Percentiles rank a stretch among this genome's conserved stretches.
These are phyloP conservation scores for Centaurea solstitialis DNA, from an alignment of 129 eudicot species.

Conservation along the genomic window DNA sequence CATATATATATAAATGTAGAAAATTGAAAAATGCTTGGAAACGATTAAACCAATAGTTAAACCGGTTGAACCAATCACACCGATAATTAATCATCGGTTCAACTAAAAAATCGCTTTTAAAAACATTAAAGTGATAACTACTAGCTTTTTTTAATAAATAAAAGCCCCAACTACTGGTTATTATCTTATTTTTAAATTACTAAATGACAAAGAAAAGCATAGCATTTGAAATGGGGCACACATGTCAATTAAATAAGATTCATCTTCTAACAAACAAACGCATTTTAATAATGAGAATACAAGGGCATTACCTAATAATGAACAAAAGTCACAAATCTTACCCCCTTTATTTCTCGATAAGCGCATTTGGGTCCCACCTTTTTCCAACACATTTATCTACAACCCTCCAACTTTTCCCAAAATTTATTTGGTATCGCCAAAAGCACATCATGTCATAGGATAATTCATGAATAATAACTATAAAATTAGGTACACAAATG, in stretches of 20 bases:
- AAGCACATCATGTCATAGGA: not conserved
- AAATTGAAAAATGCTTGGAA: too few species aligned
- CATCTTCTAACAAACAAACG: constrained; percentile 17
- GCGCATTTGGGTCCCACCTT: not conserved
- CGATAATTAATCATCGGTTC: too few species aligned
- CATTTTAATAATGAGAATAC: not conserved
- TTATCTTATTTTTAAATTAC: not conserved
- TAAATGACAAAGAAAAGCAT: not conserved
- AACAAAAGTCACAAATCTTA: not conserved
- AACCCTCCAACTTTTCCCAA: not conserved
- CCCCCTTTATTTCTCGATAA: not conserved
- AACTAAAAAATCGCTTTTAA: too few species aligned
- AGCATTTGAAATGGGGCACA: constrained; percentile 2
- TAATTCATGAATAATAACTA: not conserved
- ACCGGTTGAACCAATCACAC: too few species aligned
- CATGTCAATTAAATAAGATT: constrained; percentile 8
- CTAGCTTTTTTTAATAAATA: too few species aligned
- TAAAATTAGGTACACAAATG: not conserved
- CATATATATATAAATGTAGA: too few species aligned
- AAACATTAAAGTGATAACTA: too few species aligned
- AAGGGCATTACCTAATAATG: not conserved
- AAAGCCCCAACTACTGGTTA: not conserved
- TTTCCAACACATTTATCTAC: not conserved
- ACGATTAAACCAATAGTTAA: too few species aligned
- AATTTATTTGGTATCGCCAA: not conserved